Evolutionary conservation across 176 grass and related monocot genomes (phyloP).

Genomic region (Microstegium vimineum): DNA sequence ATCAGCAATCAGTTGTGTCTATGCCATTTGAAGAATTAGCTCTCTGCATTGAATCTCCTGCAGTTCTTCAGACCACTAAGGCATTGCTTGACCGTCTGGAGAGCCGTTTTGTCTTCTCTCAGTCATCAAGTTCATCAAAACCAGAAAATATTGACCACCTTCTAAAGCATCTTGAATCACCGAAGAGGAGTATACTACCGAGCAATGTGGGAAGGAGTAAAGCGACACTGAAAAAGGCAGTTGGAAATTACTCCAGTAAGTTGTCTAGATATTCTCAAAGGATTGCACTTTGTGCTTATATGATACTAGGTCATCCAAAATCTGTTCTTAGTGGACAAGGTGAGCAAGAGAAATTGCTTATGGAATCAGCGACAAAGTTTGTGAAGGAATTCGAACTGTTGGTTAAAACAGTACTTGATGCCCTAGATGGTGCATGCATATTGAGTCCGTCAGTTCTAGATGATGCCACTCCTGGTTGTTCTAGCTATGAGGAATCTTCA

Average conservation of each 20-base stretch:
- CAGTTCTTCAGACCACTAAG: slow-evolving; percentile 65
- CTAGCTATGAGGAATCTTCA: slow-evolving; percentile 30
- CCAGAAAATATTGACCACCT: slow-evolving; percentile 77
- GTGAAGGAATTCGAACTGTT: slow-evolving; percentile 70
- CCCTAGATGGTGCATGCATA: slow-evolving; percentile 42
- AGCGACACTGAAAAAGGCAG: slow-evolving; percentile 25
- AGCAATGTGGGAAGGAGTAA: slow-evolving; percentile 33
- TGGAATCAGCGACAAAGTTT: slow-evolving; percentile 58
- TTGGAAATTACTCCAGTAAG: slow-evolving; percentile 31
- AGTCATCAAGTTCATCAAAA: slow-evolving; percentile 46
- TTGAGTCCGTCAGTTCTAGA: slow-evolving; percentile 17
- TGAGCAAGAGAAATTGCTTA: slow-evolving; percentile 53
- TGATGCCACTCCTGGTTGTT: slow-evolving; percentile 33
- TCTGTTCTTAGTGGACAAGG: slow-evolving; percentile 73
- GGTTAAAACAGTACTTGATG: slow-evolving; percentile 64
- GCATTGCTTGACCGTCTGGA: slow-evolving; percentile 74
- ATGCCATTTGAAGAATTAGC: slow-evolving; percentile 89
- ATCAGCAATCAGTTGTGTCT: slow-evolving; percentile 47
- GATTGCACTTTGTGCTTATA: slow-evolving; percentile 90
- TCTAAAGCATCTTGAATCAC: slow-evolving; percentile 68
- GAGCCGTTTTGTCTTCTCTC: slow-evolving; percentile 60
- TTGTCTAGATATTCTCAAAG: slow-evolving; percentile 66
- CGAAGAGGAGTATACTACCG: slow-evolving; percentile 37
- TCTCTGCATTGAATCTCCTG: slow-evolving; percentile 59
- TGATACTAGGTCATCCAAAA: slow-evolving; percentile 92